Evolutionary conservation across 1,284 basidiomycete genomes (phyloP).

Genomic region (Sporisorium exsertum): DNA sequence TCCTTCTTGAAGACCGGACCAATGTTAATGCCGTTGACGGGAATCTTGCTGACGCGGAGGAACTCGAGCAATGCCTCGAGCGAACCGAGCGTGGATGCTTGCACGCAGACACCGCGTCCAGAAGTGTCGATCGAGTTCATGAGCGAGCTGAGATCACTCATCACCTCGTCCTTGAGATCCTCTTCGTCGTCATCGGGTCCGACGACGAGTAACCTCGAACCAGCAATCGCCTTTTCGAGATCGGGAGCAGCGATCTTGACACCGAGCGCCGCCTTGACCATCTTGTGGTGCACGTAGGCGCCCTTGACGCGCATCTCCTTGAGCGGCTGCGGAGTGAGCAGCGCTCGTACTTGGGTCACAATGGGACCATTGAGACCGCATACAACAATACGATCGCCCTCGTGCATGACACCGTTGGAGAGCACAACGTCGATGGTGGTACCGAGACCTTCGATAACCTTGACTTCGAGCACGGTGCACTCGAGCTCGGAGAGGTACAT

Average conservation of each 20-base stretch:
- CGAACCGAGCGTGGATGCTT: constrained; percentile 96
- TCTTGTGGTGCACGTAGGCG: constrained; percentile 96
- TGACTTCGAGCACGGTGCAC: constrained; percentile 99
- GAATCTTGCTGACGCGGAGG: constrained; percentile 94
- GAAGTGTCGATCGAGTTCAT: constrained; percentile 93
- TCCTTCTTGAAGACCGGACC: constrained; percentile 97
- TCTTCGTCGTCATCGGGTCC: constrained; percentile 97
- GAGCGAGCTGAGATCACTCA: constrained; percentile 92
- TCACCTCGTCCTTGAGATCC: constrained; percentile 91
- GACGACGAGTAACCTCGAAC: constrained; percentile 90
- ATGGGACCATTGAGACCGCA: constrained; percentile 98
- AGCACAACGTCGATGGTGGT: constrained; percentile 98
- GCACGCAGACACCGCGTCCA: constrained; percentile 95
- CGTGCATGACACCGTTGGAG: constrained; percentile 91
- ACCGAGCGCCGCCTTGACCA: constrained; percentile 96
- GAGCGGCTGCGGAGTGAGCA: constrained; percentile 95
- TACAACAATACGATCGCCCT: constrained; percentile 94
- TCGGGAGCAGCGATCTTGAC: constrained; percentile 96
- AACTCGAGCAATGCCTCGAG: constrained; percentile 97
- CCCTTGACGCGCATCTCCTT: constrained; percentile 98
- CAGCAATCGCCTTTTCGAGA: constrained; percentile 98
- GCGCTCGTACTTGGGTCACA: constrained; percentile 91
- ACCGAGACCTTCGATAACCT: constrained; percentile 97
- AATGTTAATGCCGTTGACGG: constrained; percentile 88
- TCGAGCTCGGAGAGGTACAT: constrained; percentile 99